These are phyloP conservation scores for Stenogyne calaminthoides DNA, from an alignment of 305 asterid genomes.

Conservation along the genomic window DNA sequence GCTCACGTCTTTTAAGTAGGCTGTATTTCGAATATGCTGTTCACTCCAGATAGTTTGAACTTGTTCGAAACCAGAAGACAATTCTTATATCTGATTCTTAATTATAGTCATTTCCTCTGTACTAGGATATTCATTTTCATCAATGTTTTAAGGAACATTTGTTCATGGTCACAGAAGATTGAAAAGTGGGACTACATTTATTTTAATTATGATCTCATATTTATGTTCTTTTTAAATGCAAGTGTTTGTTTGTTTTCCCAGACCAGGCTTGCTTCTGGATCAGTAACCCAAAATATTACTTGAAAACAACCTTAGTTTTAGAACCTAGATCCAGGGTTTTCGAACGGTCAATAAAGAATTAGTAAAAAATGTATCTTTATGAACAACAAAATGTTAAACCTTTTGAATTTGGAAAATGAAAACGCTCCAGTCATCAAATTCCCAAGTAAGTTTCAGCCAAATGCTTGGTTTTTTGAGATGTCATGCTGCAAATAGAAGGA, in stretches of 20 bases:
- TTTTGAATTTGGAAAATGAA: neutral
- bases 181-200: neutral
- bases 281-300: neutral
- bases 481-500: neutral
- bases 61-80: neutral
- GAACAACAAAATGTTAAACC: neutral
- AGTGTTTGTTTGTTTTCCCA: neutral
- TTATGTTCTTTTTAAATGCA: neutral
- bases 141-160: no score
- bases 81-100: neutral
- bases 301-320: neutral
- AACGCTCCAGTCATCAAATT: neutral
- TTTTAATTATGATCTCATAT: neutral
- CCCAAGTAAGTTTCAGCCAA: neutral
- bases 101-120: neutral
- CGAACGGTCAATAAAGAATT: neutral
- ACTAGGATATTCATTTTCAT: neutral
- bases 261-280: neutral
- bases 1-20: neutral
- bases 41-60: neutral
- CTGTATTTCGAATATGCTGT: neutral
- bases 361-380: neutral
- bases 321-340: neutral
- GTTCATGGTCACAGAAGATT: no score
- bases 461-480: neutral